Base-by-base conservation (phyloP, 495 filamentous ascomycete genomes). In the Cryomyces minteri region DNA sequence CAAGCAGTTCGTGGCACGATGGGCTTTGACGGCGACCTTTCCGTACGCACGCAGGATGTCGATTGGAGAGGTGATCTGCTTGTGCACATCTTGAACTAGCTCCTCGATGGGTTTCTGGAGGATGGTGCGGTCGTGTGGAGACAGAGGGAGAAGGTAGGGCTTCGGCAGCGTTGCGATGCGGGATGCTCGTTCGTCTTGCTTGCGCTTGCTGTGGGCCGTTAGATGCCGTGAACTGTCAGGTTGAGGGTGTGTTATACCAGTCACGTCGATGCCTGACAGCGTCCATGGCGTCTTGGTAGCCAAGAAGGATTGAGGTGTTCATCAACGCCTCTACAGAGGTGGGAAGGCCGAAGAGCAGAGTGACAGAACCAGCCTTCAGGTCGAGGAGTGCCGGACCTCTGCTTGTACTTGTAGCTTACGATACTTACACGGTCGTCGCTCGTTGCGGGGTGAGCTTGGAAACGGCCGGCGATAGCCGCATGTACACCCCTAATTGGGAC, bases 11-110 rank as follows among this genome's bases (percentile, higher is more conserved):
- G 87, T 94, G 60, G 82, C 79, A 40, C 76, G 67, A 43, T 96
- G 90, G 5, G 88, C 90, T 51, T 75, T 77, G 32, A 94, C 61
- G 1, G 88, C 83, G 8, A 87, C 73, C 62, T 92, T 94, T 54
- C 85, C 85, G 56, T 94, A 98, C n/a, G 86, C 77, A 45, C 67
- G 77, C 10, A 98, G 76, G 31, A 98, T 72, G 46, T 88, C 77
- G 30, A 80, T 60, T 0, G 86, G 77, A 4, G 73, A 64, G 38
- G 77, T 60, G n/a, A 67, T 60, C 25, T 74, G 66, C 6, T 73
- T 67, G 31, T 92, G 84, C 11, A 98, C 80, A 62, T 79, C 74
- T 39, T 76, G 61, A 4, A 94, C 86, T 14, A 95, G 71, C 42
- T 79, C 63, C 38, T 80, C 72, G 49, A 95, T 87, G 25, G 84